These are phyloP conservation scores for Talaromyces albobiverticillius DNA, from an alignment of 2,329 filamentous ascomycete species.

Conservation along the genomic window DNA sequence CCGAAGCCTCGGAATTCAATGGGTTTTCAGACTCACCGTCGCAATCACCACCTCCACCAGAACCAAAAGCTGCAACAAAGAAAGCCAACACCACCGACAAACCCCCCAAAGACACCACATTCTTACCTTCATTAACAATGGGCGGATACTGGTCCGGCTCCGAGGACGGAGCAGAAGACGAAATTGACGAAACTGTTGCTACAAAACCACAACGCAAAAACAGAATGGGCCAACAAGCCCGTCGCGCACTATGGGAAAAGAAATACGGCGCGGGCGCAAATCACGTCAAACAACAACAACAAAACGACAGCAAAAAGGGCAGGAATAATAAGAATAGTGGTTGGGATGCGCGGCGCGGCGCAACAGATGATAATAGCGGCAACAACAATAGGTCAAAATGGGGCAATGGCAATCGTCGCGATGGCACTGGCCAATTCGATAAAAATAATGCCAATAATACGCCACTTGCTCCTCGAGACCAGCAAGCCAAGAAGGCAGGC, in stretches of 20 bases:
- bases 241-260: conserved; percentile 60
- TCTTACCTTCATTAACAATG: conserved; percentile 61
- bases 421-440: not conserved
- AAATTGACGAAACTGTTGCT: conserved; percentile 47
- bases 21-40: conserved; percentile 22
- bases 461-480: too few relatives aligned
- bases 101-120: conserved; percentile 46
- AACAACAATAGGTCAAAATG: conserved; percentile 22
- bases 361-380: conserved; percentile 35
- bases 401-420: conserved; percentile 14
- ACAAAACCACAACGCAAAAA: conserved; percentile 52
- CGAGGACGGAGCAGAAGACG: conserved; percentile 44
- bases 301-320: conserved; percentile 9
- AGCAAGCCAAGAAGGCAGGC: conserved; percentile 9
- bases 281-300: conserved; percentile 46
- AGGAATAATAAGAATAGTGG: conserved; percentile 46
- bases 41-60: not conserved
- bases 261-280: conserved; percentile 60
- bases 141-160: conserved; percentile 63
- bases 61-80: conserved; percentile 6
- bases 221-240: conserved; percentile 60
- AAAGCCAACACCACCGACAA: conserved; percentile 19
- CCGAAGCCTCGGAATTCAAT: conserved; percentile 19
- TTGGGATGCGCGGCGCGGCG: conserved; percentile 60
- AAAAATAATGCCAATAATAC: conserved; percentile 21